Evolutionary conservation across 208 protist genomes (phyloP).

Genomic region (Acanthamoeba rhysodes): DNA sequence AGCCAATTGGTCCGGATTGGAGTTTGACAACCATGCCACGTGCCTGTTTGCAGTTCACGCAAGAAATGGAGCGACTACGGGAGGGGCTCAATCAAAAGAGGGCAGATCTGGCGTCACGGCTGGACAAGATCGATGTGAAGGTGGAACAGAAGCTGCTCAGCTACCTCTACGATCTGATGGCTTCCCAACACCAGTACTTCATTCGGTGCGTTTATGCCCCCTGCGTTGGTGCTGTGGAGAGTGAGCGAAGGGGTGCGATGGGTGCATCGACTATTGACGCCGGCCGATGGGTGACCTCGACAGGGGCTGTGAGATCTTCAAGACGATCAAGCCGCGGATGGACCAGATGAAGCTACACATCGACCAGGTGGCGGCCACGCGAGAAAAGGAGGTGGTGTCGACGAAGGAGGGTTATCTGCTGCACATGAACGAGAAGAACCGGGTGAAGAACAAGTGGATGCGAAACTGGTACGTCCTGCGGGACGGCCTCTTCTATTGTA

Average conservation of each 20-base stretch:
- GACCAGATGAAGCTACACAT: slow-evolving; percentile 64
- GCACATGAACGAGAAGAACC: slow-evolving; percentile 5
- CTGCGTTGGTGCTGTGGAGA: background rate
- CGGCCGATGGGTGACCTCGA: background rate
- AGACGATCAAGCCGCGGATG: slow-evolving; percentile 36
- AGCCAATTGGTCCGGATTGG: no score
- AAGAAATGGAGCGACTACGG: slow-evolving; percentile 45
- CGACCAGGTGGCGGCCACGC: background rate
- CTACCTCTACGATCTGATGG: slow-evolving; percentile 53
- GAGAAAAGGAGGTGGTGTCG: background rate
- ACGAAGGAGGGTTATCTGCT: slow-evolving; percentile 53
- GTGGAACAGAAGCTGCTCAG: slow-evolving; percentile 58
- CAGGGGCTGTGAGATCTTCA: slow-evolving; percentile 60
- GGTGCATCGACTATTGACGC: no score
- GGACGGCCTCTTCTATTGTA: slow-evolving; percentile 72
- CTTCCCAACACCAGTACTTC: slow-evolving; percentile 41
- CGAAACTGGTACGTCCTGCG: slow-evolving; percentile 62
- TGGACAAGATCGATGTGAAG: slow-evolving; percentile 56
- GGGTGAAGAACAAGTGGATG: slow-evolving; percentile 44
- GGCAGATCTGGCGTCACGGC: slow-evolving; percentile 13
- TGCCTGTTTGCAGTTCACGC: background rate
- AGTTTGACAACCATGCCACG: background rate
- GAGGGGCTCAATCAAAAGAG: slow-evolving; percentile 34
- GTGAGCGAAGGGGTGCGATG: background rate
- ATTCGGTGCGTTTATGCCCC: background rate